phyloP scores from a whole-genome alignment of 441 rosid genomes.

The Biscutella laevigata region DNA sequence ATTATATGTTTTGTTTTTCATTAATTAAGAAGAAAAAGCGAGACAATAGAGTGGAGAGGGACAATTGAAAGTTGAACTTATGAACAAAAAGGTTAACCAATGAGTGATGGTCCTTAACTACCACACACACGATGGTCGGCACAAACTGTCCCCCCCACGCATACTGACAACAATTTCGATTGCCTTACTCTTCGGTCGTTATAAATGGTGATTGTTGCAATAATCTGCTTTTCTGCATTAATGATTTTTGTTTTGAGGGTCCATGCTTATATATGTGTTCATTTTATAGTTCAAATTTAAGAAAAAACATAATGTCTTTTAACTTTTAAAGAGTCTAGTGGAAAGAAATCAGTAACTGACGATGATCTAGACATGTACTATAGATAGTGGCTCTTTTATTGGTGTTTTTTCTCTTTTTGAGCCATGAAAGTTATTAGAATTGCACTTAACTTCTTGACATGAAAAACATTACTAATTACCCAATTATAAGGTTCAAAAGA shows the following conservation, averaged over 20 bases:
- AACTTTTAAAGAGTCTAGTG: not conserved
- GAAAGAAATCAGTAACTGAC: not conserved
- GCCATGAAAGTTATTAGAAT: too few relatives aligned
- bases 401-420: too few relatives aligned
- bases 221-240: slow-evolving; percentile 15
- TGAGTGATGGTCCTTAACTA: slow-evolving; percentile 17
- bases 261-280: not conserved
- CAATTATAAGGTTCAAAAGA: not conserved
- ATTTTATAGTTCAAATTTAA: not conserved
- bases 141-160: slow-evolving; percentile 24
- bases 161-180: slow-evolving; percentile 7
- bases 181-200: slow-evolving; percentile 19
- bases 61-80: slow-evolving; percentile 13
- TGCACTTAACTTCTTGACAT: too few relatives aligned
- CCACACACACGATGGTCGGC: slow-evolving; percentile 25
- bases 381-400: not conserved
- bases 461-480: too few relatives aligned
- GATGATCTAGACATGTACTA: not conserved
- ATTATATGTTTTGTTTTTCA: not conserved
- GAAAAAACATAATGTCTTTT: not conserved
- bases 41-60: slow-evolving; percentile 5
- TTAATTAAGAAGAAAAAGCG: slow-evolving; percentile 1
- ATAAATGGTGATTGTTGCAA: not conserved
- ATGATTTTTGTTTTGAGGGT: slow-evolving; percentile 17
- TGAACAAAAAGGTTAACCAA: slow-evolving; percentile 6